Evolutionary conservation across 1,284 basidiomycete species (phyloP).

Genomic region (Cutaneotrichosporon cavernicola): DNA sequence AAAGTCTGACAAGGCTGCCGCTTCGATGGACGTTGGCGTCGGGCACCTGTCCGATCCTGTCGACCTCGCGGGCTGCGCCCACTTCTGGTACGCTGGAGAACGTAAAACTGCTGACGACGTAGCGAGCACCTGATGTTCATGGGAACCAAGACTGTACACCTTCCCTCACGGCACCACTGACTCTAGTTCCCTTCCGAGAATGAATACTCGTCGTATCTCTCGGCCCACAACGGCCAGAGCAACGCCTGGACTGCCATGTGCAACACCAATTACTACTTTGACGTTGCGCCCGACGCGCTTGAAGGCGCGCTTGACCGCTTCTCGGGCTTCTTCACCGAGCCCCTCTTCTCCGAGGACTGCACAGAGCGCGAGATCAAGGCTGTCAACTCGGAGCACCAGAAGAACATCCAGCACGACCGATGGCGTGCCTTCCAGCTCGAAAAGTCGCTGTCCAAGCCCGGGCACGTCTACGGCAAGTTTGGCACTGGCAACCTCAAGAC

Average conservation of each 20-base stretch:
- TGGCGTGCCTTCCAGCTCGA: constrained; percentile 98
- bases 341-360: constrained; percentile 82
- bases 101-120: constrained; percentile 53
- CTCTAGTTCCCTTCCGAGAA: constrained; percentile 83
- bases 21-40: constrained; percentile 91
- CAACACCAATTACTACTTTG: constrained; percentile 84
- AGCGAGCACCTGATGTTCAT: constrained; percentile 95
- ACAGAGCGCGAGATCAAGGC: constrained; percentile 94
- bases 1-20: constrained; percentile 90
- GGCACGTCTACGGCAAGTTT: constrained; percentile 91
- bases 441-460: constrained; percentile 76
- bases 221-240: constrained; percentile 84
- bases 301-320: constrained; percentile 85
- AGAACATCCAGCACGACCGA: constrained; percentile 91
- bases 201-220: constrained; percentile 86
- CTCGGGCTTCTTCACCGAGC: constrained; percentile 89
- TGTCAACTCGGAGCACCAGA: constrained; percentile 97
- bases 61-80: constrained; percentile 56
- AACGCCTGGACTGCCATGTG: constrained; percentile 94
- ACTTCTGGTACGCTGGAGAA: constrained; percentile 46
- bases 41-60: constrained; percentile 93
- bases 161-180: constrained; percentile 9
- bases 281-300: constrained; percentile 81
- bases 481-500: constrained; percentile 84
- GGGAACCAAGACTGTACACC: constrained; percentile 54